phyloP scores from a whole-genome alignment of 768 basidiomycete species.

The Hortiboletus flavorubellus region DNA sequence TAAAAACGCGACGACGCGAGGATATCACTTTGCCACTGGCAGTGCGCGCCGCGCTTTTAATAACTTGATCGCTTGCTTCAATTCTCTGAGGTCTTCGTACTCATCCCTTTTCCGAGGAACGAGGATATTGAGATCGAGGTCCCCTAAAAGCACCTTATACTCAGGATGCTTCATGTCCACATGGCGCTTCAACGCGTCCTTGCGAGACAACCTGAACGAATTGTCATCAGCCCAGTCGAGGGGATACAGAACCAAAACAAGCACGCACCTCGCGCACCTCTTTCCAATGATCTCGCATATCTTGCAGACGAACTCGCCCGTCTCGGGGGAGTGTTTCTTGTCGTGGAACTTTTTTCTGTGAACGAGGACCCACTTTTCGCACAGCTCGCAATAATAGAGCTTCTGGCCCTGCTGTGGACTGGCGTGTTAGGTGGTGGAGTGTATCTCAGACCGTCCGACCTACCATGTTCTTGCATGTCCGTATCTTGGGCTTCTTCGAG shows the following conservation, averaged over 20 bases:
- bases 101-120: neutral
- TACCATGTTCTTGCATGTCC: neutral
- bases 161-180: neutral
- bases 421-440: neutral
- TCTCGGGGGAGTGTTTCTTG: neutral
- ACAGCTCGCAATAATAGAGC: neutral
- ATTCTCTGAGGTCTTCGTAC: neutral
- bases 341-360: neutral
- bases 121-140: neutral
- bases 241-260: neutral
- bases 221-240: neutral
- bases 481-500: too few species aligned
- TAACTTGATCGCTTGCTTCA: neutral
- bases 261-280: neutral
- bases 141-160: neutral
- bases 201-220: neutral
- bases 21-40: too few species aligned
- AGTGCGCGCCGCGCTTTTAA: neutral
- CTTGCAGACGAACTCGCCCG: neutral
- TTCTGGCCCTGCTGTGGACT: neutral
- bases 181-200: slow-evolving; percentile 3
- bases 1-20: too few species aligned
- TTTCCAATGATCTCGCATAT: neutral
- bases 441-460: neutral
- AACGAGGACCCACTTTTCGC: neutral